phyloP scores from a whole-genome alignment of 1,284 basidiomycete species.

The Papiliotrema terrestris region DNA sequence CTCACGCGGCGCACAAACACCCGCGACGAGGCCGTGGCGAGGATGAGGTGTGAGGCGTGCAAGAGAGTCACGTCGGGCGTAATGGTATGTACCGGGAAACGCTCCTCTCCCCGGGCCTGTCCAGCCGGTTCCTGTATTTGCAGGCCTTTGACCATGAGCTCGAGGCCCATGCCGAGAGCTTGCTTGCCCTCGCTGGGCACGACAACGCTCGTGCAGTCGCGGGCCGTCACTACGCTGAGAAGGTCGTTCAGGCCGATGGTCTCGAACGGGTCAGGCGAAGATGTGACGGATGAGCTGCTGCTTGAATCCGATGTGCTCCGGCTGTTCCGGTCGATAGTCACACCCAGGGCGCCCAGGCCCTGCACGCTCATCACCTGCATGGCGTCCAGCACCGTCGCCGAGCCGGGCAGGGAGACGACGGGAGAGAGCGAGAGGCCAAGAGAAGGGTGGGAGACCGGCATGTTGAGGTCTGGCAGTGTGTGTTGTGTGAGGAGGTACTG shows the following conservation, averaged over 20 bases:
- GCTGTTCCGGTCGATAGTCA: conserved; percentile 8
- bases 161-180: conserved; percentile 31
- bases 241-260: conserved; percentile 10
- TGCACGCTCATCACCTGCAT: conserved; percentile 40
- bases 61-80: conserved; percentile 25
- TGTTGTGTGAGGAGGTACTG: conserved; percentile 21
- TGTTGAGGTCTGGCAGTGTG: conserved; percentile 18
- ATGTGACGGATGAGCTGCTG: not conserved
- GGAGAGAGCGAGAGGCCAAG: conserved; percentile 32
- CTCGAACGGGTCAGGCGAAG: conserved; percentile 8
- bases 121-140: conserved; percentile 25
- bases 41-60: conserved; percentile 33
- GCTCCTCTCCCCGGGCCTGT: conserved; percentile 32
- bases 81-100: conserved; percentile 38
- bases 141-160: conserved; percentile 29
- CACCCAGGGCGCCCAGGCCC: conserved; percentile 32
- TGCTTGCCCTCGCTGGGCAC: conserved; percentile 36
- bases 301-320: not conserved
- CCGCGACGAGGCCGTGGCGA: conserved; percentile 35
- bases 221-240: conserved; percentile 28
- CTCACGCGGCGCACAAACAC: conserved; percentile 28
- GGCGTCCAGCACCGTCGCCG: conserved; percentile 34
- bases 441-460: conserved; percentile 19
- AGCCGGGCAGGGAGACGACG: conserved; percentile 28
- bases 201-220: conserved; percentile 31